Base-by-base conservation (phyloP, 2,329 filamentous ascomycete genomes). In the Apiospora marii region DNA sequence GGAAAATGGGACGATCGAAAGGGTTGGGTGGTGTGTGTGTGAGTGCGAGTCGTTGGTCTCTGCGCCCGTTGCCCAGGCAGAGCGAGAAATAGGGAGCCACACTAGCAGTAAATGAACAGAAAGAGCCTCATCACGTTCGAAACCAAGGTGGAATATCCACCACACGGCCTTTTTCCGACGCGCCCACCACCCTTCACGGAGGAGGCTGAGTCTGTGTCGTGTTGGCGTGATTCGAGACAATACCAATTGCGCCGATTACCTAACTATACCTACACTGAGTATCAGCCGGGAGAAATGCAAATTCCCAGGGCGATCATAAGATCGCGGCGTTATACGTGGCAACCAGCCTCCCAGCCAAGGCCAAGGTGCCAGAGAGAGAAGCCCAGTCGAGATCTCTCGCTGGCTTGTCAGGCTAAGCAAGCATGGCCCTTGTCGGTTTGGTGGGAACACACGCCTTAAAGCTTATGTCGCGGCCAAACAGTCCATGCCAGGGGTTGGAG, bases 121-220 rank as follows among this genome's bases (percentile, higher is more conserved):
- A 61, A 61, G 53, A 61, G 53, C 53, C 53, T 61, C 53, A 61
- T 61, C 53, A 37, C 30, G 53, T 61, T 61, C 53, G 27, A 34
- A 61, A 61, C 30, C 53, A 34, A 61, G 27, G 53, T 61, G 53
- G 53, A 61, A 37, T 61, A 61, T 61, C 53, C 53, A 61, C 53
- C 16, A 49, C 46, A 49, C 46, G 7, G 22, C 46, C 46, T 49
- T 49, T 49, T n/a, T 49, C 30, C 14, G 51, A 61, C 34, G 53
- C 53, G 53, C 53, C 53, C 53, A 61, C 44, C 44, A 46, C 44
- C 16, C 16, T 19, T 19, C 44, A 46, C 51, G 51, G 27, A 61
- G 53, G 58, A 64, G 58, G 58, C 58, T 64, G 58, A 64, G 58
- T 64, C 19, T 64, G 58, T 64, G 41, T 64, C 58, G 58, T 64